Conservation (phyloP, 805 yeast species). For the Lipomyces yamanashiensis region DNA sequence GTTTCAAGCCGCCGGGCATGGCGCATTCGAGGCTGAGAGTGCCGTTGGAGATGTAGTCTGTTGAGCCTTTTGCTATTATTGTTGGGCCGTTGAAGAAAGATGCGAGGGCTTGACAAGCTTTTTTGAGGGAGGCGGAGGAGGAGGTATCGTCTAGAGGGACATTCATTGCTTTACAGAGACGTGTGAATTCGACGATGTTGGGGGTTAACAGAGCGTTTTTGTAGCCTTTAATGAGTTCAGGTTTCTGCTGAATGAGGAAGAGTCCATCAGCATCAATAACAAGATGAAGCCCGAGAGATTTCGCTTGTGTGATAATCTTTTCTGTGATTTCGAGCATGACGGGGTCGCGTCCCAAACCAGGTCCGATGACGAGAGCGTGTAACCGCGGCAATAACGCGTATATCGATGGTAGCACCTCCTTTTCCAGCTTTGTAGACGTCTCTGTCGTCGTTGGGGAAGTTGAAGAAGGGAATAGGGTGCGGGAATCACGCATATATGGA, state of each 20-base stretch:
- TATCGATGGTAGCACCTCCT: conserved; percentile 60
- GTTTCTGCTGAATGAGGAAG: conserved; percentile 63
- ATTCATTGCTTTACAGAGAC: conserved; percentile 52
- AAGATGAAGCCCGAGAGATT: conserved; percentile 64
- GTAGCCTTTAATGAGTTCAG: conserved; percentile 60
- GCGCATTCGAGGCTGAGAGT: conserved; percentile 51
- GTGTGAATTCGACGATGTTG: conserved; percentile 78
- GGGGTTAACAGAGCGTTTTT: conserved; percentile 79
- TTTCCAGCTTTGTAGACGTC: conserved; percentile 35
- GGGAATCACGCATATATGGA: conserved; percentile 71
- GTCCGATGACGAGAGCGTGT: conserved; percentile 87
- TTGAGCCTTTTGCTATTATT: conserved; percentile 72
- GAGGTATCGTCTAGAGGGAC: not conserved
- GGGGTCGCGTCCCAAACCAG: conserved; percentile 87
- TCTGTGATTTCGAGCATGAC: conserved; percentile 65
- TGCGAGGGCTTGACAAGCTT: conserved; percentile 51
- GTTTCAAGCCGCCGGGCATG: conserved; percentile 66
- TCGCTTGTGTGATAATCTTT: conserved; percentile 62
- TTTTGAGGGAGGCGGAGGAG: conserved; percentile 11
- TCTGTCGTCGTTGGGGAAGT: not conserved
- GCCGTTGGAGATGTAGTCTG: conserved; percentile 66
- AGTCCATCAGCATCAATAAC: conserved; percentile 92
- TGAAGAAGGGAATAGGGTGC: conserved; percentile 13
- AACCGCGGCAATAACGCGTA: conserved; percentile 61
- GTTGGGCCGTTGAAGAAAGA: conserved; percentile 59